Conservation (phyloP, 768 basidiomycete genomes). For the Dictyophora rubrovolvata region DNA sequence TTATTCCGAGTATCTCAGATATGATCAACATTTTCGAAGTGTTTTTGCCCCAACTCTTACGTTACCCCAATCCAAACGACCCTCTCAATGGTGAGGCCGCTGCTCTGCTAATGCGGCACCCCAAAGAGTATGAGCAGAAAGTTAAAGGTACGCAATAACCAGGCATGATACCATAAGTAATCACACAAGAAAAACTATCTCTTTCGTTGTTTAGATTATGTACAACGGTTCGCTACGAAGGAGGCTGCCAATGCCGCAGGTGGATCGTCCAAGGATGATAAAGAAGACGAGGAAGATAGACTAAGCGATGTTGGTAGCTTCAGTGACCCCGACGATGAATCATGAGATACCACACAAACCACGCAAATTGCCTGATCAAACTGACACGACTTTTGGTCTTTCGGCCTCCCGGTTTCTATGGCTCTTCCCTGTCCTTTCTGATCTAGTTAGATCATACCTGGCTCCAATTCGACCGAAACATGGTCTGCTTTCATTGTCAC, state of each 20-base stretch:
- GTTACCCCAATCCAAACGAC: slow-evolving; percentile 98
- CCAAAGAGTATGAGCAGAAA: slow-evolving; percentile 88
- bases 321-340: slow-evolving; percentile 48
- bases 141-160: slow-evolving; percentile 66
- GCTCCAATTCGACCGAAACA: no score
- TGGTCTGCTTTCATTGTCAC: no score
- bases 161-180: neutral
- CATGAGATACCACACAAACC: neutral
- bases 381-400: slow-evolving; percentile 10
- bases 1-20: slow-evolving; percentile 40
- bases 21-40: slow-evolving; percentile 99
- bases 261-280: slow-evolving; percentile 43
- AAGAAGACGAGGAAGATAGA: slow-evolving; percentile 66
- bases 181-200: slow-evolving; percentile 1
- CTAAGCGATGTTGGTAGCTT: slow-evolving; percentile 85
- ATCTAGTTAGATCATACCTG: no score
- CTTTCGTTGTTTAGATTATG: slow-evolving; percentile 61
- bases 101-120: slow-evolving; percentile 93
- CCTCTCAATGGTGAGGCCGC: slow-evolving; percentile 98
- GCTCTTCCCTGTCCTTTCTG: slow-evolving; percentile 2
- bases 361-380: neutral
- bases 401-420: slow-evolving; percentile 4
- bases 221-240: slow-evolving; percentile 88
- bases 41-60: slow-evolving; percentile 91
- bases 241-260: slow-evolving; percentile 74